Conservation (phyloP, 352 stramenopile species). For the Phytopythium litorale region DNA sequence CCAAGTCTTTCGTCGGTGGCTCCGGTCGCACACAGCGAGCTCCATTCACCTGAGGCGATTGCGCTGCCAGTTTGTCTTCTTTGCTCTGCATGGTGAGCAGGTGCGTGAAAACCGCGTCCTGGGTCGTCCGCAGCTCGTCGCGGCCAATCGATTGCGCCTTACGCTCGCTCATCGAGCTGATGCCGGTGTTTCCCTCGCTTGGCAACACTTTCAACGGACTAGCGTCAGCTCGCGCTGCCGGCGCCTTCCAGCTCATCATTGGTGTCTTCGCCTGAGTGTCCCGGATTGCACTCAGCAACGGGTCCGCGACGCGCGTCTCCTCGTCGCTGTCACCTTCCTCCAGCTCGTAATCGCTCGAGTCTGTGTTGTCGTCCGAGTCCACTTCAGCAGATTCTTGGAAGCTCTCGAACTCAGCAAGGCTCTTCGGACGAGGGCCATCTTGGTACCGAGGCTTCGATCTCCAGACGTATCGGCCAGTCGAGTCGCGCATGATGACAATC, state of each 20-base stretch:
- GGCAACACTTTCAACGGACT: slow-evolving; percentile 30
- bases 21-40: slow-evolving; percentile 14
- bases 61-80: slow-evolving; percentile 37
- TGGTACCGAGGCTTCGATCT: slow-evolving; percentile 63
- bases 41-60: slow-evolving; percentile 23
- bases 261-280: slow-evolving; percentile 48
- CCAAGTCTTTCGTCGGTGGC: slow-evolving; percentile 45
- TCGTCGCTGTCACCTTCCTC: slow-evolving; percentile 28
- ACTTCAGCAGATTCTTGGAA: slow-evolving; percentile 39
- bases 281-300: slow-evolving; percentile 61
- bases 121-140: slow-evolving; percentile 44
- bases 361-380: slow-evolving; percentile 20
- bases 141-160: slow-evolving; percentile 48
- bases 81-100: slow-evolving; percentile 54
- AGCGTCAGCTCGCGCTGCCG: slow-evolving; percentile 10
- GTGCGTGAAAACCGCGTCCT: slow-evolving; percentile 68
- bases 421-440: slow-evolving; percentile 49
- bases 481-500: slow-evolving; percentile 77
- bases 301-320: slow-evolving; percentile 29
- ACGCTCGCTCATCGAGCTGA: slow-evolving; percentile 59
- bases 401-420: slow-evolving; percentile 57
- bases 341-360: slow-evolving; percentile 22
- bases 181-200: slow-evolving; percentile 70
- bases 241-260: slow-evolving; percentile 67
- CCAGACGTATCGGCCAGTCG: slow-evolving; percentile 76